phyloP scores from a whole-genome alignment of 2,329 filamentous ascomycete species.

The Ambrosiella xylebori region DNA sequence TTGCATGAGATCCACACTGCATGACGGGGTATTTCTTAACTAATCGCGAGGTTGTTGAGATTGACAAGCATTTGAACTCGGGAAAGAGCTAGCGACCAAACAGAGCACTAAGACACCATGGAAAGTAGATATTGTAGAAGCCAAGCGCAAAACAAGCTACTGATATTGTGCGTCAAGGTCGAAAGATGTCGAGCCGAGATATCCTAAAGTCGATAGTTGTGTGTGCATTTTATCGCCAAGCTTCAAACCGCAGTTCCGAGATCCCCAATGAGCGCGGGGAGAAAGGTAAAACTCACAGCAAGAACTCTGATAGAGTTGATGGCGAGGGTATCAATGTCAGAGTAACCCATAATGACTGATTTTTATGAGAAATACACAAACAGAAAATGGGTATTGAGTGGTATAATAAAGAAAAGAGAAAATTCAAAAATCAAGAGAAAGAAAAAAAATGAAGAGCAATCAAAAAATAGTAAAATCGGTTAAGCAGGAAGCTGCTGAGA shows the following conservation, averaged over 20 bases:
- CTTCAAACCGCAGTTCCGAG: conserved; percentile 19
- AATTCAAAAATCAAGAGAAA: conserved; percentile 14
- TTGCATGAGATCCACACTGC: too few species aligned
- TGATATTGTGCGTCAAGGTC: too few species aligned
- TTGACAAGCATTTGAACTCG: neutral
- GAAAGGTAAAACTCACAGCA: conserved; percentile 51
- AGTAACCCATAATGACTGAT: conserved; percentile 62
- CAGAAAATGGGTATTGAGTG: conserved; percentile 13
- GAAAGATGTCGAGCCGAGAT: too few species aligned
- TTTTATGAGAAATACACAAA: conserved; percentile 7
- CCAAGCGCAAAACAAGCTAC: too few species aligned
- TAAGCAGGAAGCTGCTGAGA: neutral
- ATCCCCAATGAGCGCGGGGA: conserved; percentile 12
- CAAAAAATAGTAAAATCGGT: conserved; percentile 13
- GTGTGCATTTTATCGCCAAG: neutral
- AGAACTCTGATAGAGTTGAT: conserved; percentile 97
- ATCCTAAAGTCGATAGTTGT: neutral
- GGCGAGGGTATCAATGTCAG: conserved; percentile 71
- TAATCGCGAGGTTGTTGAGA: neutral
- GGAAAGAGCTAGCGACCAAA: neutral
- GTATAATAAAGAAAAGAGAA: conserved; percentile 16
- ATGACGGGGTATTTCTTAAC: neutral
- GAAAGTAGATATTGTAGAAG: too few species aligned
- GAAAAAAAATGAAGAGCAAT: neutral
- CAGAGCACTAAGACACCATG: neutral